Evolutionary conservation across 768 basidiomycete species (phyloP).

Genomic region (Leccinum subtestaceum): DNA sequence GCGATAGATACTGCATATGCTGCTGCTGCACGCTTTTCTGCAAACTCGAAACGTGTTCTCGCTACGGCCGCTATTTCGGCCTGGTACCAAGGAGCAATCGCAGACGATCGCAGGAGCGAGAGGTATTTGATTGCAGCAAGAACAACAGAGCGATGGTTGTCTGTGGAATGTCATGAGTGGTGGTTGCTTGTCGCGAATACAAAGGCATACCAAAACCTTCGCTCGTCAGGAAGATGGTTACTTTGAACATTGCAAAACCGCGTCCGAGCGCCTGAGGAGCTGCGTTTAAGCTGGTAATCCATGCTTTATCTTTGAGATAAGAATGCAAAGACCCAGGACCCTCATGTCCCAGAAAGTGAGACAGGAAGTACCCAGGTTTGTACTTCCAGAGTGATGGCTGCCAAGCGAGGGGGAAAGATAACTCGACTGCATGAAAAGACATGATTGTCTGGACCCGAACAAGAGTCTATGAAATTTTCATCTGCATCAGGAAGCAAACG

Average conservation of each 20-base stretch:
- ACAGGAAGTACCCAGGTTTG: slow-evolving; percentile 74
- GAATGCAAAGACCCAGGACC: slow-evolving; percentile 89
- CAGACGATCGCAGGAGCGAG: slow-evolving; percentile 59
- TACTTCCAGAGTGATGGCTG: slow-evolving; percentile 71
- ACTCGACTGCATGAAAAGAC: slow-evolving; percentile 79
- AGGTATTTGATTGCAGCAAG: slow-evolving; percentile 78
- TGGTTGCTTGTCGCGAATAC: background rate
- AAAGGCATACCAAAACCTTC: slow-evolving; percentile 74
- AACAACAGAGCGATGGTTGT: slow-evolving; percentile 70
- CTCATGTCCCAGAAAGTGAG: slow-evolving; percentile 88
- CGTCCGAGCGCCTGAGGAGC: slow-evolving; percentile 71
- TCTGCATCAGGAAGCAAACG: slow-evolving; percentile 13
- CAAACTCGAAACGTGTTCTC: slow-evolving; percentile 77
- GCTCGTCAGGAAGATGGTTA: slow-evolving; percentile 75
- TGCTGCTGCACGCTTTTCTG: slow-evolving; percentile 79
- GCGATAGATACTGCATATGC: slow-evolving; percentile 75
- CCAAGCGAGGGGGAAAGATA: slow-evolving; percentile 75
- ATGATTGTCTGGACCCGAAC: slow-evolving; percentile 88
- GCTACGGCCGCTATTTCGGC: slow-evolving; percentile 72
- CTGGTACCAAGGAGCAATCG: slow-evolving; percentile 66
- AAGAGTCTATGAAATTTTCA: slow-evolving; percentile 48
- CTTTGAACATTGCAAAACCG: slow-evolving; percentile 87
- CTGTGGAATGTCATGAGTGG: slow-evolving; percentile 29
- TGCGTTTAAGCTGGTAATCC: slow-evolving; percentile 72
- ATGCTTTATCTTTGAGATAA: slow-evolving; percentile 85